A percentile compares a stretch with the other conserved stretches of the same genome.
Conservation (phyloP, 768 basidiomycete species). For the Tremella yokohamensis region DNA sequence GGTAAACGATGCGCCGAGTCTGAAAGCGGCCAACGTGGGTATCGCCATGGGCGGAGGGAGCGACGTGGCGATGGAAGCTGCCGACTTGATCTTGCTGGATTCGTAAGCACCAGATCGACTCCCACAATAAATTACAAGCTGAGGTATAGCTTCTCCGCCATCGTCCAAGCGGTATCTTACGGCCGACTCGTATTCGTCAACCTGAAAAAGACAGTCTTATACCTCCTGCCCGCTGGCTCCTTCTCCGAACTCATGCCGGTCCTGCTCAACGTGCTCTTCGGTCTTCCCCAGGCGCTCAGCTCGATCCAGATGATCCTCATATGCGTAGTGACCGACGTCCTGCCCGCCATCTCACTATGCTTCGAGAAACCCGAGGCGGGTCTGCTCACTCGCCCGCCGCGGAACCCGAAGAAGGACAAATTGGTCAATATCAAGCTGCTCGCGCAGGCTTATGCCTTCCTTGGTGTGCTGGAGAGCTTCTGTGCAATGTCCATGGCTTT, state of each 20-base stretch:
- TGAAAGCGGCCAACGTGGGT: slow-evolving; percentile 60
- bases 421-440: slow-evolving; percentile 59
- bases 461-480: slow-evolving; percentile 57
- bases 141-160: slow-evolving; percentile 47
- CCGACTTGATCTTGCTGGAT: slow-evolving; percentile 52
- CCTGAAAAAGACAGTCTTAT: slow-evolving; percentile 52
- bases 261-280: slow-evolving; percentile 58
- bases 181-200: slow-evolving; percentile 63
- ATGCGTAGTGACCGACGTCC: slow-evolving; percentile 61
- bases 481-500: slow-evolving; percentile 58
- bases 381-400: slow-evolving; percentile 59
- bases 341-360: slow-evolving; percentile 59
- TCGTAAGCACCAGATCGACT: slow-evolving; percentile 20
- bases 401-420: slow-evolving; percentile 60
- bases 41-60: slow-evolving; percentile 58
- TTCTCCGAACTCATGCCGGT: slow-evolving; percentile 66
- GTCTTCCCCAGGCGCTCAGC: slow-evolving; percentile 61
- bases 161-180: slow-evolving; percentile 46
- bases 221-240: slow-evolving; percentile 50
- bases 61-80: slow-evolving; percentile 53
- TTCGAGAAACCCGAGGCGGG: slow-evolving; percentile 64
- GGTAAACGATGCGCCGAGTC: slow-evolving; percentile 48
- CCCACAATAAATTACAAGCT: not conserved
- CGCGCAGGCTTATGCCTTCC: slow-evolving; percentile 61
- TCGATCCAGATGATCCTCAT: slow-evolving; percentile 59